phyloP scores from a whole-genome alignment of 2,329 filamentous ascomycete genomes.

The Graphilbum fragrans region DNA sequence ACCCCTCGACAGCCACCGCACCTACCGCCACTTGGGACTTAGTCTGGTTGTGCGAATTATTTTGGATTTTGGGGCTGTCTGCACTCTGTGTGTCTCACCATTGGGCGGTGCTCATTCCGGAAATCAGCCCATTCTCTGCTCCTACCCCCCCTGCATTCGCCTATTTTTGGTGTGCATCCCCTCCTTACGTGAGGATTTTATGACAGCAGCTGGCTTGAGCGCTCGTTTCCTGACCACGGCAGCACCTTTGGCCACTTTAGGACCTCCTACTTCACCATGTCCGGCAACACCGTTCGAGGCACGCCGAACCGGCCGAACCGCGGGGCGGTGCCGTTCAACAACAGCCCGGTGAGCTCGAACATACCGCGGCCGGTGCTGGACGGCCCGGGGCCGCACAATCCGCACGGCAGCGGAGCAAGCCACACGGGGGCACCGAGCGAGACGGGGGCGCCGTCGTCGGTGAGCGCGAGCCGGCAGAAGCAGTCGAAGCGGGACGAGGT shows the following conservation, averaged over 20 bases:
- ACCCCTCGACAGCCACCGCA: no score
- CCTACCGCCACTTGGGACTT: no score
- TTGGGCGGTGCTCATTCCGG: no score
- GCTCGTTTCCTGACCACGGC: not conserved
- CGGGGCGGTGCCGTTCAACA: constrained; percentile 46
- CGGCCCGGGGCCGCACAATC: no score
- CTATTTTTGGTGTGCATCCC: no score
- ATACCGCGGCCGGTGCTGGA: constrained; percentile 67
- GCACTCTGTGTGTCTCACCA: no score
- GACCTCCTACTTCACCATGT: constrained; percentile 27
- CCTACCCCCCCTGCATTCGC: no score
- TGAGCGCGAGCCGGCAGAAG: constrained; percentile 91
- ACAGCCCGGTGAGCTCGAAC: constrained; percentile 47
- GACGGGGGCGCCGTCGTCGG: constrained; percentile 45
- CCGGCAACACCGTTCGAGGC: constrained; percentile 53
- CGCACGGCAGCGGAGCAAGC: constrained; percentile 13
- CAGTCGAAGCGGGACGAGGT: constrained; percentile 98
- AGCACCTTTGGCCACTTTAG: constrained; percentile 5
- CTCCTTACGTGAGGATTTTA: no score
- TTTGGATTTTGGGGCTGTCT: not conserved
- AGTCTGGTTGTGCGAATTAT: not conserved
- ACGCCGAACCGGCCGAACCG: constrained; percentile 54
- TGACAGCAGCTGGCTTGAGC: no score
- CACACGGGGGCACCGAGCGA: constrained; percentile 39
- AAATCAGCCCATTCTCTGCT: no score